Conservation (phyloP, 805 yeast species). For the Metschnikowia matae region DNA sequence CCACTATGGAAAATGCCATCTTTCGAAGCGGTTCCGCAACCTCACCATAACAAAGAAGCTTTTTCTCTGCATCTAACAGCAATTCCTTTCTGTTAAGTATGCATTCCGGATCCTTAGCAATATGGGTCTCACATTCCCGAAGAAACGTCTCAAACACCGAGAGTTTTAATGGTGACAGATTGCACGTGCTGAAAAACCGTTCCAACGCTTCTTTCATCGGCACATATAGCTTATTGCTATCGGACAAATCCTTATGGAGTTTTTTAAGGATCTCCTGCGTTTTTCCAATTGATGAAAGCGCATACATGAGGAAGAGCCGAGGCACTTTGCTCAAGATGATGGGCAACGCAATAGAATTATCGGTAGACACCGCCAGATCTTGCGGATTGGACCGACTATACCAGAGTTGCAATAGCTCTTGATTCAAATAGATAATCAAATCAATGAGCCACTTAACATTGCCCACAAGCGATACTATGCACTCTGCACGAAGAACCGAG, state of each 20-base stretch:
- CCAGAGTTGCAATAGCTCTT: conserved; percentile 58
- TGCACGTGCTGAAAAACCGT: conserved; percentile 45
- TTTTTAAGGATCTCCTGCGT: conserved; percentile 55
- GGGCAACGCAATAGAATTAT: conserved; percentile 49
- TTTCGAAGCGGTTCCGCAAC: conserved; percentile 45
- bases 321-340: conserved; percentile 67
- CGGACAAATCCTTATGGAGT: conserved; percentile 48
- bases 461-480: conserved; percentile 62
- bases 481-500: conserved; percentile 56
- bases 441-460: conserved; percentile 84
- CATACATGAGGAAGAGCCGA: conserved; percentile 60
- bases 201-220: conserved; percentile 54
- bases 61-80: conserved; percentile 52
- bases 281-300: conserved; percentile 62
- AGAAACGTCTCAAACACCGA: conserved; percentile 57
- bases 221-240: conserved; percentile 36
- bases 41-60: conserved; percentile 56
- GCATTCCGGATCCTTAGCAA: conserved; percentile 25
- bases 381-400: conserved; percentile 20
- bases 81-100: conserved; percentile 8
- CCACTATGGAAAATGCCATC: conserved; percentile 42
- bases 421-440: conserved; percentile 64
- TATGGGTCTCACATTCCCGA: conserved; percentile 48
- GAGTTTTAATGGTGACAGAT: conserved; percentile 52
- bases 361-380: conserved; percentile 19